Percentiles rank a stretch among this genome's conserved stretches.
phyloP scores from a whole-genome alignment of 129 eudicot species.

The Apium graveolens region DNA sequence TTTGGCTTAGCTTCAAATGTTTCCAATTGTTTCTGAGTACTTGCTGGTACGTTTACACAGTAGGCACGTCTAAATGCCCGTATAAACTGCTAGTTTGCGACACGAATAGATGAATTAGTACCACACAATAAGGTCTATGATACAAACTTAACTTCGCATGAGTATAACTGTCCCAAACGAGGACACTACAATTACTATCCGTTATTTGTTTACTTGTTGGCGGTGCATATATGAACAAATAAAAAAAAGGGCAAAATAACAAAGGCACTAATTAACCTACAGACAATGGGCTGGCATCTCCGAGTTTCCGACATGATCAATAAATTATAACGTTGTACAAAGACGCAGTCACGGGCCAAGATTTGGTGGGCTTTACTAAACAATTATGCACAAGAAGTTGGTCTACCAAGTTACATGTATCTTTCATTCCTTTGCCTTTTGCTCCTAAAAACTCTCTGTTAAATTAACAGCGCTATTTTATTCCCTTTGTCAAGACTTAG shows the following conservation, averaged over 20 bases:
- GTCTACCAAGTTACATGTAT: neutral
- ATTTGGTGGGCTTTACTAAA: neutral
- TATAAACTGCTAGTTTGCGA: neutral
- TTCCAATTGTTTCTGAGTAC: neutral
- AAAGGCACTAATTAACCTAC: neutral
- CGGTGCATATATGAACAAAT: neutral
- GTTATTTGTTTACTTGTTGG: neutral
- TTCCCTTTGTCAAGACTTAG: too few relatives aligned
- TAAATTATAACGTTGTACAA: neutral
- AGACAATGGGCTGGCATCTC: neutral
- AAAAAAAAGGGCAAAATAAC: neutral
- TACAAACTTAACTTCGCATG: neutral
- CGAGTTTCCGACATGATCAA: neutral
- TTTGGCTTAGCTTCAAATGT: neutral
- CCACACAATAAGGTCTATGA: neutral
- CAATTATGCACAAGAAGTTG: neutral
- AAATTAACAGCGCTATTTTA: neutral
- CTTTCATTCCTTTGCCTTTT: neutral
- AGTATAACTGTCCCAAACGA: neutral
- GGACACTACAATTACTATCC: neutral
- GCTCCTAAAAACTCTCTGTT: neutral
- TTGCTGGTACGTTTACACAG: neutral
- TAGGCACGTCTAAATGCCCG: neutral
- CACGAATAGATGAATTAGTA: too few relatives aligned
- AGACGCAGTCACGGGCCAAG: neutral